phyloP scores from a whole-genome alignment of 1,139 yeast species.

The Kazachstania sp. region DNA sequence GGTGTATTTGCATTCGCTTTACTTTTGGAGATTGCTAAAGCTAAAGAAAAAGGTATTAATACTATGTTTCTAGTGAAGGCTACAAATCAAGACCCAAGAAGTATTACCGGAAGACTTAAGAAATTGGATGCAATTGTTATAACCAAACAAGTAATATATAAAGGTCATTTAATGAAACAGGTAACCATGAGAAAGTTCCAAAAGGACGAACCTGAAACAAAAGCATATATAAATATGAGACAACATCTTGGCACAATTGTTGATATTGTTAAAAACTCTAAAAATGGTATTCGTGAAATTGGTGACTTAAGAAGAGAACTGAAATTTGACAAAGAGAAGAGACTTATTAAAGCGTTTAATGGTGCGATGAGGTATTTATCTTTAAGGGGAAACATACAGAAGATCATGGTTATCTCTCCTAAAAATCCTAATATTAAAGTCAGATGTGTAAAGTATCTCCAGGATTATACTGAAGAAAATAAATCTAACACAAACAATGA shows the following conservation, averaged over 20 bases:
- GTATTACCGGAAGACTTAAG: slow-evolving; percentile 54
- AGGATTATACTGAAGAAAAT: slow-evolving; percentile 37
- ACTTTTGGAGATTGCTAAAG: slow-evolving; percentile 42
- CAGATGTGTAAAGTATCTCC: slow-evolving; percentile 52
- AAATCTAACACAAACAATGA: not conserved
- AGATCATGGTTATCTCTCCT: slow-evolving; percentile 49
- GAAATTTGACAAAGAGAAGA: slow-evolving; percentile 41
- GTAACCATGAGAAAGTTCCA: slow-evolving; percentile 42
- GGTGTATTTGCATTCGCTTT: slow-evolving; percentile 39
- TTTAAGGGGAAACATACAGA: slow-evolving; percentile 48
- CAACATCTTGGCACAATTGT: slow-evolving; percentile 39
- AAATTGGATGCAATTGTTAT: slow-evolving; percentile 42
- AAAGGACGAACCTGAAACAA: slow-evolving; percentile 1
- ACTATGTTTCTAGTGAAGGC: slow-evolving; percentile 47
- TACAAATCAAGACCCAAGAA: slow-evolving; percentile 65
- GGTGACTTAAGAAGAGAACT: slow-evolving; percentile 58
- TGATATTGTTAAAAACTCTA: slow-evolving; percentile 51
- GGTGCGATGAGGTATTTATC: slow-evolving; percentile 39
- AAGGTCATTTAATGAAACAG: slow-evolving; percentile 44
- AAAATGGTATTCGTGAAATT: slow-evolving; percentile 58
- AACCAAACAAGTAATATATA: slow-evolving; percentile 36
- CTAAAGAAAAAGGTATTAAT: slow-evolving; percentile 48
- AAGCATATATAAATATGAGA: slow-evolving; percentile 34
- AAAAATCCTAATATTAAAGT: slow-evolving; percentile 38
- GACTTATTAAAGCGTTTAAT: slow-evolving; percentile 43